phyloP scores from a whole-genome alignment of 441 rosid species.

The Daphne laureola region DNA sequence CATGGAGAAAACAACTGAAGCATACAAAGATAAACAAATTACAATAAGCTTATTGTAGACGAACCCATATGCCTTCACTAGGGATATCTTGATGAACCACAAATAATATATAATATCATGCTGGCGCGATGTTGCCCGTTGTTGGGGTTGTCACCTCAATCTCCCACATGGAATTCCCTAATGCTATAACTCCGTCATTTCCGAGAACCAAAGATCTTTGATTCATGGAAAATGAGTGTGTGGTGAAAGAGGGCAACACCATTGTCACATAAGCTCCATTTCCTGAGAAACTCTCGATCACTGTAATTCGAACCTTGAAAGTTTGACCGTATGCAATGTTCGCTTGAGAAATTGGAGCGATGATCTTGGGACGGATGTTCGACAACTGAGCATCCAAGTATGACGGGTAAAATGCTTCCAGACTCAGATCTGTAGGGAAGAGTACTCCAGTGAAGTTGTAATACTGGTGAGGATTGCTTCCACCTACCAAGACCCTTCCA shows the following conservation, averaged over 20 bases:
- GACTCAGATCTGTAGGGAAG: slow-evolving; percentile 9
- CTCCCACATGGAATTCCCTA: neutral
- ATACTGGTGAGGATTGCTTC: slow-evolving; percentile 8
- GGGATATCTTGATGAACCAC: slow-evolving; percentile 14
- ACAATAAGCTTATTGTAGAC: neutral
- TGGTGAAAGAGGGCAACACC: slow-evolving; percentile 20
- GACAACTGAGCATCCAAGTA: neutral
- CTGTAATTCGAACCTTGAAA: neutral
- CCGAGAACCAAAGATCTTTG: slow-evolving; percentile 16
- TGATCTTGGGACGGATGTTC: slow-evolving; percentile 7
- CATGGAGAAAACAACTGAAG: too few species aligned
- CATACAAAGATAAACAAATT: too few species aligned
- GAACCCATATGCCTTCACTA: slow-evolving; percentile 14
- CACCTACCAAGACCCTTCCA: slow-evolving; percentile 13
- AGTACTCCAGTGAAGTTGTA: slow-evolving; percentile 12
- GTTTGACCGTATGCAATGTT: slow-evolving; percentile 4
- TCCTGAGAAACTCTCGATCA: neutral
- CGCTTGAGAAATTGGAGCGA: neutral
- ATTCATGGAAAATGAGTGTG: slow-evolving; percentile 18
- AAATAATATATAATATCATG: slow-evolving; percentile 11
- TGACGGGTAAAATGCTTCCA: slow-evolving; percentile 14
- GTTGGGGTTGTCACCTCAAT: slow-evolving; percentile 1
- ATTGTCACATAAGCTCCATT: slow-evolving; percentile 6
- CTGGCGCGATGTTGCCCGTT: slow-evolving; percentile 9
- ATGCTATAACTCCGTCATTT: neutral